Conservation (phyloP, 2,329 filamentous ascomycete species). For the Alternaria alternata region DNA sequence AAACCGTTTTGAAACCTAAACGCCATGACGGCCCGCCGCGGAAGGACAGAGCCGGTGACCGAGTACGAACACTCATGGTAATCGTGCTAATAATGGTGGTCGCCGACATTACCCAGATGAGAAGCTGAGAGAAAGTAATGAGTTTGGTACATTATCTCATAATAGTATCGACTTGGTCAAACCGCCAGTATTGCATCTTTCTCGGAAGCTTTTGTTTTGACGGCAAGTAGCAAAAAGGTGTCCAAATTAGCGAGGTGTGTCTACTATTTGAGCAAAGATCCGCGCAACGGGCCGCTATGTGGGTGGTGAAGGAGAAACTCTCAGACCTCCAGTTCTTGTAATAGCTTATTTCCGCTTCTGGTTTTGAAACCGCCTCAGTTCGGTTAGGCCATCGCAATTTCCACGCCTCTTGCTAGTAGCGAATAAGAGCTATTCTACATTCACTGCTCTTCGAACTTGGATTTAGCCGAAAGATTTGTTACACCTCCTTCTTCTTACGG, state of each 20-base stretch:
- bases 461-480: neutral
- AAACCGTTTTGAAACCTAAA: neutral
- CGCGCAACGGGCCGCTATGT: neutral
- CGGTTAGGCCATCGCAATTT: neutral
- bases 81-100: neutral
- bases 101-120: neutral
- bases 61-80: neutral
- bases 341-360: conserved; percentile 1
- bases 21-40: neutral
- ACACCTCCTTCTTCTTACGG: conserved; percentile 6
- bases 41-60: conserved; percentile 1
- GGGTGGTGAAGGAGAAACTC: neutral
- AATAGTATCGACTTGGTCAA: neutral
- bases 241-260: neutral
- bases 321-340: neutral
- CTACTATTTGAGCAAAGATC: neutral
- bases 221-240: neutral
- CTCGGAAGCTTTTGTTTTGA: neutral
- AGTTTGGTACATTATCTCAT: neutral
- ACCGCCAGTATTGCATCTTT: neutral
- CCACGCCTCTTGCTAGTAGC: neutral
- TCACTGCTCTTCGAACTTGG: neutral
- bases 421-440: neutral
- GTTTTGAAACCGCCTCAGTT: neutral
- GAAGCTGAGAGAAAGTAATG: neutral